Percentiles rank a stretch among this genome's conserved stretches.
These are phyloP conservation scores for Neckera pumila DNA, from an alignment of 225 moss, liverwort and hornwort species.

Conservation along the genomic window DNA sequence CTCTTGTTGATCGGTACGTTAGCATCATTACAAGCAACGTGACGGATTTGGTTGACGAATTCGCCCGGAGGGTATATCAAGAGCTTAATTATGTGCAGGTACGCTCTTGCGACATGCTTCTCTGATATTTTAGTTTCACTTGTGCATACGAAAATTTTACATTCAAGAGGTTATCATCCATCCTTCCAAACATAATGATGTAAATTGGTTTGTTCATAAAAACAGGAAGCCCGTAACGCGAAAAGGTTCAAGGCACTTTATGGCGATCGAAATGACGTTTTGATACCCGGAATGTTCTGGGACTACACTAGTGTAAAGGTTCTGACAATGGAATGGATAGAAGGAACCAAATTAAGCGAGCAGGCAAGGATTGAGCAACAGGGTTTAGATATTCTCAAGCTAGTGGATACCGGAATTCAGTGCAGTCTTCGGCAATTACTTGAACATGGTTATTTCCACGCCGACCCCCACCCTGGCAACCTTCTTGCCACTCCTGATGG, in stretches of 20 bases:
- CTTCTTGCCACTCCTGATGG: conserved; percentile 97
- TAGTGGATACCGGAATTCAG: conserved; percentile 91
- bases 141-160: not conserved
- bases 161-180: not conserved
- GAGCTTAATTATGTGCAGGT: conserved; percentile 94
- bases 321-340: conserved; percentile 94
- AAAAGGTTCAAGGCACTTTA: conserved; percentile 76
- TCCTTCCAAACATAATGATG: not conserved
- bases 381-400: conserved; percentile 80
- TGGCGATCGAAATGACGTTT: conserved; percentile 71
- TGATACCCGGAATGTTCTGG: conserved; percentile 51
- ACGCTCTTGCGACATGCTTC: not conserved
- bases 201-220: not conserved
- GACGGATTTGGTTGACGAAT: conserved; percentile 58
- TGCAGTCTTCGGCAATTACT: conserved; percentile 90
- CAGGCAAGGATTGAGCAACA: conserved; percentile 60
- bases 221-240: conserved; percentile 87
- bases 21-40: conserved; percentile 69
- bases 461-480: conserved; percentile 95
- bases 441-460: conserved; percentile 89
- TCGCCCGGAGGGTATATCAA: conserved; percentile 80
- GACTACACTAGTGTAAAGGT: conserved; percentile 80
- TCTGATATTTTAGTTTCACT: not conserved
- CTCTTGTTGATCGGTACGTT: conserved; percentile 69
- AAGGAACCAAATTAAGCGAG: conserved; percentile 84